phyloP scores from a whole-genome alignment of 192 early-diverging fungal genomes.

The Endogone sp. region DNA sequence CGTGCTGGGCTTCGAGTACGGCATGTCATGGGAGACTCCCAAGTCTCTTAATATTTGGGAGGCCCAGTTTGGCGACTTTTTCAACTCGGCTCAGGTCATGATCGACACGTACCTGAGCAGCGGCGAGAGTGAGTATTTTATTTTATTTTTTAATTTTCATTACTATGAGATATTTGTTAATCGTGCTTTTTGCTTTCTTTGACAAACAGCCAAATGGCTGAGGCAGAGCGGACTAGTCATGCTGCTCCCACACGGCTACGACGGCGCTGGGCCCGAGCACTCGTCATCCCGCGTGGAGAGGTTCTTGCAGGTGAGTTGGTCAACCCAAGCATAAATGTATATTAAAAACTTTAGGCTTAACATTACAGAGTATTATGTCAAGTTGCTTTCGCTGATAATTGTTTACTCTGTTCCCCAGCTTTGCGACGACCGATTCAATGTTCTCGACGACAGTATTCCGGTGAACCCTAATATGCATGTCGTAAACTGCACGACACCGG shows the following conservation, averaged over 20 bases:
- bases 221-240: conserved; percentile 88
- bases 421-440: conserved; percentile 73
- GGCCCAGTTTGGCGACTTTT: conserved; percentile 98
- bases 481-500: conserved; percentile 88
- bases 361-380: too few species aligned
- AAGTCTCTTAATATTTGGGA: conserved; percentile 92
- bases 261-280: conserved; percentile 96
- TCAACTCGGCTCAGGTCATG: conserved; percentile 93
- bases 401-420: too few species aligned
- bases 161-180: not conserved
- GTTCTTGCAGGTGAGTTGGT: conserved; percentile 72
- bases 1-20: conserved; percentile 94
- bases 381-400: too few species aligned
- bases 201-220: conserved; percentile 78
- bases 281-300: conserved; percentile 88
- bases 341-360: too few species aligned
- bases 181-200: not conserved
- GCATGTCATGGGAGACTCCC: conserved; percentile 88
- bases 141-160: not conserved
- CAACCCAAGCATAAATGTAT: not conserved
- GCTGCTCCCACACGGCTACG: conserved; percentile 93
- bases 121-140: conserved; percentile 65
- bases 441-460: conserved; percentile 38
- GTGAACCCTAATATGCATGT: conserved; percentile 93
- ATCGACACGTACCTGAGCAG: conserved; percentile 88